These are phyloP conservation scores for Nakazawaea holstii DNA, from an alignment of 805 yeast species.

Conservation along the genomic window DNA sequence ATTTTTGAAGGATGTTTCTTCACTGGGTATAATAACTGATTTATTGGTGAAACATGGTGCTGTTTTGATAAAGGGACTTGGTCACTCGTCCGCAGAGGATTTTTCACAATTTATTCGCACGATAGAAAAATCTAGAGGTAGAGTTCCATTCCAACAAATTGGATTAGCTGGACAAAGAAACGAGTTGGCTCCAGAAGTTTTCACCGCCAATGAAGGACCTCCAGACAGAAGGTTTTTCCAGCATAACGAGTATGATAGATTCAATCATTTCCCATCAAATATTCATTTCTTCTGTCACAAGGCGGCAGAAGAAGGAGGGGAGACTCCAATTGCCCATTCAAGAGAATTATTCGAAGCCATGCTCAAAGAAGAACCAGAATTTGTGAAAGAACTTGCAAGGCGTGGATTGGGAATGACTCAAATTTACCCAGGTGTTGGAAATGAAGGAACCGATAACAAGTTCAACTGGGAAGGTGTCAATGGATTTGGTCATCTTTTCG, in stretches of 20 bases:
- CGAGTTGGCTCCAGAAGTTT: slow-evolving; percentile 18
- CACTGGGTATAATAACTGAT: slow-evolving; percentile 20
- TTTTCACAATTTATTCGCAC: slow-evolving; percentile 18
- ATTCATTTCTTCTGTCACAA: slow-evolving; percentile 21
- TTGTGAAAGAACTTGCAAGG: slow-evolving; percentile 16
- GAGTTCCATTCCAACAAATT: slow-evolving; percentile 21
- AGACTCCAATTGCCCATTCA: slow-evolving; percentile 29
- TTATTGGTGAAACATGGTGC: slow-evolving; percentile 24
- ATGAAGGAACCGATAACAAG: slow-evolving; percentile 12
- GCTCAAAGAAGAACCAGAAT: slow-evolving; percentile 17
- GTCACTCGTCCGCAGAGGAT: slow-evolving; percentile 18
- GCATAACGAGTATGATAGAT: slow-evolving; percentile 30
- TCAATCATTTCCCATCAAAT: slow-evolving; percentile 22
- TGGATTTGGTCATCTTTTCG: slow-evolving; percentile 26
- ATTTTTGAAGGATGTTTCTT: slow-evolving; percentile 15
- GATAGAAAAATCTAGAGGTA: slow-evolving; percentile 19
- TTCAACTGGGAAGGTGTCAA: slow-evolving; percentile 24
- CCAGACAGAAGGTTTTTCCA: slow-evolving; percentile 19
- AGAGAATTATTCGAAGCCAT: slow-evolving; percentile 23
- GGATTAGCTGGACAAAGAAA: slow-evolving; percentile 25
- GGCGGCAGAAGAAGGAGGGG: slow-evolving; percentile 24
- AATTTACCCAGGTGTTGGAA: slow-evolving; percentile 20
- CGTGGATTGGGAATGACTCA: slow-evolving; percentile 24
- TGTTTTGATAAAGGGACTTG: slow-evolving; percentile 21
- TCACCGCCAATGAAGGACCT: slow-evolving; percentile 30